These are phyloP conservation scores for Nitzschia palea DNA, from an alignment of 108 stramenopile species.

Conservation along the genomic window DNA sequence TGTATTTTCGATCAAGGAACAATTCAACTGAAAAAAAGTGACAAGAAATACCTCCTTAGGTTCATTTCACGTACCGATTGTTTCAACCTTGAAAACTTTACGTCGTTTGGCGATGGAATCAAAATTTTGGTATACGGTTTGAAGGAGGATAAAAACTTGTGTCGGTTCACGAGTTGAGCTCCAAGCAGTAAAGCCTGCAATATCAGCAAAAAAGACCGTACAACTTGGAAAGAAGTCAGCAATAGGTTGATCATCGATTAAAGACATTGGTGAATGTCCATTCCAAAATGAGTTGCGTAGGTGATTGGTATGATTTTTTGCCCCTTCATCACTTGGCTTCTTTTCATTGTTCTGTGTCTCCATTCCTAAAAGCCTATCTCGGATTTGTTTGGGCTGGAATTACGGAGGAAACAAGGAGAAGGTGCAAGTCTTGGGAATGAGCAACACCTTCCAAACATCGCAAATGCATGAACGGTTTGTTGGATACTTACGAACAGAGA, in stretches of 20 bases:
- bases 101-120: neutral
- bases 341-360: neutral
- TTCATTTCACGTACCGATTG: too few species aligned
- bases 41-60: too few species aligned
- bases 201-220: neutral
- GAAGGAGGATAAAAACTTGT: neutral
- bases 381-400: slow-evolving; percentile 16
- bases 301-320: neutral
- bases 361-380: slow-evolving; percentile 3
- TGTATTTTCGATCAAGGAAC: too few species aligned
- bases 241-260: neutral
- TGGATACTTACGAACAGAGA: too few species aligned
- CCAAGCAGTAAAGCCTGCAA: neutral
- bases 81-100: neutral
- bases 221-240: slow-evolving; percentile 2
- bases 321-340: neutral
- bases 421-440: too few species aligned
- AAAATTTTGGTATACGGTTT: neutral
- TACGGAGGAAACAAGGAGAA: too few species aligned
- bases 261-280: neutral
- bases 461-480: too few species aligned
- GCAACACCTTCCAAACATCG: too few species aligned
- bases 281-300: neutral
- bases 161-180: neutral
- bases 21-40: too few species aligned